Evolutionary conservation across 306 rosid species (phyloP).

Genomic region (Lablab purpureus): DNA sequence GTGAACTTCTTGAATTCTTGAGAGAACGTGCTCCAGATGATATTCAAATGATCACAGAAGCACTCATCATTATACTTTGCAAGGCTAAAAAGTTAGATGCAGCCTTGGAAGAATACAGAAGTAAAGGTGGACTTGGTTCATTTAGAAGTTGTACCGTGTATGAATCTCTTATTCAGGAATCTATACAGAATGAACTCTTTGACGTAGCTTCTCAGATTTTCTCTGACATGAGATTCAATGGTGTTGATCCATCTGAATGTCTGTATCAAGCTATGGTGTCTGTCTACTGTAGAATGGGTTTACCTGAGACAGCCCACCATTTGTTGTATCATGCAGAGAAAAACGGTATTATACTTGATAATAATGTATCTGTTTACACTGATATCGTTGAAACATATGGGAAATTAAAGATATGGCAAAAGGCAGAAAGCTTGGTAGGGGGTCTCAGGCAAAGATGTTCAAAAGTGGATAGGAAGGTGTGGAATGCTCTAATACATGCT

Average conservation of each 20-base stretch:
- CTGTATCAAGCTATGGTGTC: conserved; percentile 72
- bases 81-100: conserved; percentile 75
- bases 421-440: conserved; percentile 93
- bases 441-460: conserved; percentile 62
- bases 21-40: conserved; percentile 66
- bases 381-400: conserved; percentile 80
- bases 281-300: conserved; percentile 70
- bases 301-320: conserved; percentile 91
- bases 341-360: conserved; percentile 56
- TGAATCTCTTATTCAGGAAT: conserved; percentile 77
- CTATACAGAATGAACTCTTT: conserved; percentile 70
- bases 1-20: conserved; percentile 85
- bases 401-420: conserved; percentile 85
- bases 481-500: conserved; percentile 93
- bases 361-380: conserved; percentile 52
- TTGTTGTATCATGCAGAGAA: conserved; percentile 70
- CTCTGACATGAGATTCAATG: conserved; percentile 85
- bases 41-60: conserved; percentile 75
- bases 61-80: conserved; percentile 78
- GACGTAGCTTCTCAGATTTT: conserved; percentile 80
- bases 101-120: conserved; percentile 78
- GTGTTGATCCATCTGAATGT: conserved; percentile 68
- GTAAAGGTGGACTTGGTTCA: conserved; percentile 62
- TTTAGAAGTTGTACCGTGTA: conserved; percentile 70
- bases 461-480: conserved; percentile 74